These are phyloP conservation scores for Pseudomassariella vexata DNA, from an alignment of 2,329 filamentous ascomycete species.

Conservation along the genomic window DNA sequence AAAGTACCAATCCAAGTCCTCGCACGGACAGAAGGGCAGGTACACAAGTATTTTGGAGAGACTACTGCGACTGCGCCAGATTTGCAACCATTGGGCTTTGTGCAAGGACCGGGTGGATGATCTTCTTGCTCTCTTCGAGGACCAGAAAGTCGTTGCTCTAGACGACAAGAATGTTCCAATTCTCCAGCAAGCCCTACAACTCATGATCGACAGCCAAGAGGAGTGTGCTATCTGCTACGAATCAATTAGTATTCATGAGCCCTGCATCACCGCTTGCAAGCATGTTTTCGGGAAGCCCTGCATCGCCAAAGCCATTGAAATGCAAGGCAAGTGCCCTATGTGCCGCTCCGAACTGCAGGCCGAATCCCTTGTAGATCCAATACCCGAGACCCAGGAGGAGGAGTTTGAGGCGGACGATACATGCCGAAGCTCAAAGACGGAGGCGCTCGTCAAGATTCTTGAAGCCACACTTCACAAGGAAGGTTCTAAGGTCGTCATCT, in stretches of 20 bases:
- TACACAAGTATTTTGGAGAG: conserved; percentile 78
- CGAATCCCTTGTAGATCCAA: conserved; percentile 57
- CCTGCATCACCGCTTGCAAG: conserved; percentile 80
- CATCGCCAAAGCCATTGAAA: conserved; percentile 67
- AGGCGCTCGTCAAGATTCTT: conserved; percentile 70
- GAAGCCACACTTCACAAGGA: conserved; percentile 60
- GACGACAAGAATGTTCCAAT: conserved; percentile 67
- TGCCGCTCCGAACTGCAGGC: conserved; percentile 66
- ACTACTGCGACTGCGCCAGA: conserved; percentile 74
- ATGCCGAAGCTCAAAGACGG: conserved; percentile 74
- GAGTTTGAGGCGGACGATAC: conserved; percentile 52
- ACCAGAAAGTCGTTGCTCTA: conserved; percentile 60
- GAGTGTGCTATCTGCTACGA: conserved; percentile 82
- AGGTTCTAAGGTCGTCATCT: conserved; percentile 64
- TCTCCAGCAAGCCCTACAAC: conserved; percentile 68
- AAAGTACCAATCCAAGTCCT: conserved; percentile 45
- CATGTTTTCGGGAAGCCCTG: conserved; percentile 73
- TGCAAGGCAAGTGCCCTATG: conserved; percentile 78
- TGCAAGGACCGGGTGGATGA: conserved; percentile 68
- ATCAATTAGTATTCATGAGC: conserved; percentile 48
- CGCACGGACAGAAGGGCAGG: conserved; percentile 39
- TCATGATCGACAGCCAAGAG: conserved; percentile 75
- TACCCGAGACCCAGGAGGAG: conserved; percentile 43
- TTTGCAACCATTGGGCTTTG: conserved; percentile 85
- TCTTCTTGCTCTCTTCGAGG: conserved; percentile 65